Evolutionary conservation across 179 eudicot genomes (phyloP), one percentile per base, ranked within the genome.

Genomic region (Heliamphora pulchella): DNA sequence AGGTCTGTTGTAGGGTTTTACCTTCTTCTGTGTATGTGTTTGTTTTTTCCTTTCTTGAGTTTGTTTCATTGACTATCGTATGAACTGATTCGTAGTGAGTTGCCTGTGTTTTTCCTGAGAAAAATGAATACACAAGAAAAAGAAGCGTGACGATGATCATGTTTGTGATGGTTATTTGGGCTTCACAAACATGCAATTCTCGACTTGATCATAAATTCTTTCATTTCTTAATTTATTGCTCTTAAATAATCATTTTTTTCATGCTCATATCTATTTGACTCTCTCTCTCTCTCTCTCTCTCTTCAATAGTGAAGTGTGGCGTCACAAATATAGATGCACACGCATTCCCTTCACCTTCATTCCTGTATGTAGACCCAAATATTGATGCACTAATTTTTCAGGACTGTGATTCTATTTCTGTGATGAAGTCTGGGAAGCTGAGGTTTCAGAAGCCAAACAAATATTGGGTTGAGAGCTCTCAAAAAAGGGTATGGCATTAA

Each of bases 381-480:
- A 31, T 31, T 31, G 31, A 31, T 18, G 2, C n/a, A 22, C n/a
- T 17, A 50, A 31, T 58, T 58, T 85, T 82, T 75, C 90, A 95
- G 97, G 95, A 95, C 48, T 83, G 91, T 78, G 97, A 95, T 90
- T 85, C 86, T 17, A 85, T 93, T 82, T 86, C 91, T 75, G 97
- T 89, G 50, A 89, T 84, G 75, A 94, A 91, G 81, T 92, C 96
- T 17, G 98, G 98, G 8, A 91, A 75, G 82, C 83, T 95, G 82
- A 91, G 90, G 77, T 91, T 88, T 70, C 55, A 86, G 5, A 93
- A 91, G 86, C 98, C 98, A 61, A 94, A 89, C 85, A 96, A 94
- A 67, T 91, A 94, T 69, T 96, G 98, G 98, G 93, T 96, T 83
- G 99, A 96, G 84, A 88, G 97, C 86, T 91, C 97, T 67, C 94